Conservation (phyloP, 1,284 basidiomycete genomes). For the Moniliella sp. region DNA sequence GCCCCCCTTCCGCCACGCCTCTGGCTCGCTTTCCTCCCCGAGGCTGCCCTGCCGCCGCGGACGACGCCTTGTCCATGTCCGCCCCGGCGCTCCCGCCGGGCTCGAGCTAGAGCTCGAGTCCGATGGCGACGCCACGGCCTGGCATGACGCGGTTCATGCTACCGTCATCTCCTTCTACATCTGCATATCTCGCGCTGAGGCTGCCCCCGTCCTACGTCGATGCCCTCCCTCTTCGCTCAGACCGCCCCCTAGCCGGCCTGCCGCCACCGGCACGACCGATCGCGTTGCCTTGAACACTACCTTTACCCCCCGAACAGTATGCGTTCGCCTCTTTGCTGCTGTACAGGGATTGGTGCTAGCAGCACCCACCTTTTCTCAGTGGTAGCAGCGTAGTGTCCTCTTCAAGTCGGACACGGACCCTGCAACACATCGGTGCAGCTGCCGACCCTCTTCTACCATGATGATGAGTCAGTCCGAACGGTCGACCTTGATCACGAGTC, state of each 20-base stretch:
- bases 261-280: too few species aligned
- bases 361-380: conserved; percentile 41
- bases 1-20: too few species aligned
- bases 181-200: not conserved
- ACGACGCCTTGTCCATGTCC: not conserved
- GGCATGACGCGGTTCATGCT: not conserved
- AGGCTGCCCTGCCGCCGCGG: not conserved
- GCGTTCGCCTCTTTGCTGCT: conserved; percentile 75
- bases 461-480: conserved; percentile 45
- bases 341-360: conserved; percentile 74
- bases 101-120: not conserved
- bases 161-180: not conserved
- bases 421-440: too few species aligned
- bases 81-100: not conserved
- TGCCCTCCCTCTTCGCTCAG: not conserved
- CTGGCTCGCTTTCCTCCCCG: not conserved
- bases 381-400: conserved; percentile 46
- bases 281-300: too few species aligned
- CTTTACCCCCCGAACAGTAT: too few species aligned
- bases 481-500: not conserved
- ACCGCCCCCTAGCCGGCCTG: not conserved
- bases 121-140: not conserved
- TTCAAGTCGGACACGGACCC: too few species aligned
- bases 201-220: not conserved
- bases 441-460: conserved; percentile 79